Evolutionary conservation across 2,329 filamentous ascomycete species (phyloP).

Genomic region (Aspergillus luchuensis): DNA sequence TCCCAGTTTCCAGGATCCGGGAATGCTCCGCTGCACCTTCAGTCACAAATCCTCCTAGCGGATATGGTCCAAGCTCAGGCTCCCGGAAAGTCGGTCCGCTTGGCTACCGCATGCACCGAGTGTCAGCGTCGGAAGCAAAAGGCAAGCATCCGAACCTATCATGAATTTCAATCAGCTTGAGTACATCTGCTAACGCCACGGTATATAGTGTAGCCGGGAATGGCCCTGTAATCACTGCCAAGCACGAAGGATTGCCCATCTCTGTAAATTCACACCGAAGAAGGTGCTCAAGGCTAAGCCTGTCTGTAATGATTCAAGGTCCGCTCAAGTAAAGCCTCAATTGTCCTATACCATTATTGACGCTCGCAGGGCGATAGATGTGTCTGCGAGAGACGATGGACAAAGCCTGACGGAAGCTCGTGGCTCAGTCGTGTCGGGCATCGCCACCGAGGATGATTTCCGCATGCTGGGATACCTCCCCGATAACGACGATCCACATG

Average conservation of each 20-base stretch:
- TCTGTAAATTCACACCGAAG: slow-evolving; percentile 49
- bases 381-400: not conserved
- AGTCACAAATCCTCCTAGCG: too few relatives aligned
- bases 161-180: not conserved
- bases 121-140: slow-evolving; percentile 57
- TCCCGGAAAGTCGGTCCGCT: slow-evolving; percentile 17
- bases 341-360: not conserved
- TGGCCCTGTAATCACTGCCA: slow-evolving; percentile 57
- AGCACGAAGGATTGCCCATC: slow-evolving; percentile 50
- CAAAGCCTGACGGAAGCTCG: not conserved
- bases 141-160: slow-evolving; percentile 30
- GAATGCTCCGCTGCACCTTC: too few relatives aligned
- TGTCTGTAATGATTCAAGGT: slow-evolving; percentile 16
- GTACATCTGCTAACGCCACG: not conserved
- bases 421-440: not conserved
- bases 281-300: slow-evolving; percentile 23
- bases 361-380: not conserved
- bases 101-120: slow-evolving; percentile 46
- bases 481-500: not conserved
- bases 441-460: slow-evolving; percentile 15
- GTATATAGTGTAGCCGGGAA: slow-evolving; percentile 49
- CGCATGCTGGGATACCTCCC: slow-evolving; percentile 22
- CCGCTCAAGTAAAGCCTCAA: not conserved
- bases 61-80: not conserved
- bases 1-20: too few relatives aligned